Base-by-base conservation (phyloP, 768 basidiomycete species). In the Psilocybe cubensis region DNA sequence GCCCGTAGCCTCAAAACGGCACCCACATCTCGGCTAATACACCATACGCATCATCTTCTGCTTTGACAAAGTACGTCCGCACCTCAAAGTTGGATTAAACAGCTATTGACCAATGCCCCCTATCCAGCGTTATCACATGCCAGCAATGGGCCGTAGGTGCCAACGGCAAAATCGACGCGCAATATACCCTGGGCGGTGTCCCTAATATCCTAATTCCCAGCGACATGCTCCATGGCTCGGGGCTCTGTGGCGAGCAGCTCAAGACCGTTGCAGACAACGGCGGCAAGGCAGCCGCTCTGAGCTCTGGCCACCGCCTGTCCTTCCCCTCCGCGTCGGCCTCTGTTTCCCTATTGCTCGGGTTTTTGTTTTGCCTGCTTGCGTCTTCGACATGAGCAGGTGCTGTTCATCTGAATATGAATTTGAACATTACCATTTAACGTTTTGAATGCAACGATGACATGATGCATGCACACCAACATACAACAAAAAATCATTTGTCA, bases 101-200 rank as follows among this genome's bases (percentile, higher is more conserved):
- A 31, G 50, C 5, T 20, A 24, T 45, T 27, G 51, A 24, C 49
- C n/a, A 56, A 54, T 47, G 18, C 35, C 10, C 27, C 35, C 25
- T 44, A 41, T 41, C 12, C 58, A 89, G 88, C 61, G 74, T 91
- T 52, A 66, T 91, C 20, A 82, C 82, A 2, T 92, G 91, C 69
- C 68, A 72, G 33, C 86, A 89, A 69, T 87, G 83, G 78, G 83
- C 79, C 18, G 84, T 90, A 7, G 91, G 88, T 25, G 84, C 88
- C 40, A 75, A 79, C 44, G 87, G 88, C 38, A 83, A 77, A 31
- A 63, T 93, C 48, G 76, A 82, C 23, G 80, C 85, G 21, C 74
- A 86, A 58, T 92, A 92, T 66, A 79, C 79, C 7, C 74, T 74
- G 51, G 89, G 90, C 24, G 90, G 89, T 31, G 74, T 76, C 14